Evolutionary conservation across 495 filamentous ascomycete species (phyloP).

Genomic region (Talaromyces trachyspermus): DNA sequence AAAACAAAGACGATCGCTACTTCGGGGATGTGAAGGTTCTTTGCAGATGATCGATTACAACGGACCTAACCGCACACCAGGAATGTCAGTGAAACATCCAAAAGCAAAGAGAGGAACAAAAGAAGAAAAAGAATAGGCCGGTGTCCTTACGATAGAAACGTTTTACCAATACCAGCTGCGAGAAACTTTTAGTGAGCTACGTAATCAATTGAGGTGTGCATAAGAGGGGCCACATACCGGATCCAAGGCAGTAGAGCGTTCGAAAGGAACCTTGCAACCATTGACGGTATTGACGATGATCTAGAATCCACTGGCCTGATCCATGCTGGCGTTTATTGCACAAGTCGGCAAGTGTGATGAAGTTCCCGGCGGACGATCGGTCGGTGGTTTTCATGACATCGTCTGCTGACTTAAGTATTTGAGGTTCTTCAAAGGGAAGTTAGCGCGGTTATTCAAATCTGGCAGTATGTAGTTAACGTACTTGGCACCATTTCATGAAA

Average conservation of each 20-base stretch:
- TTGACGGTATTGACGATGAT: conserved; percentile 15
- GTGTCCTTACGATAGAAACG: conserved; percentile 26
- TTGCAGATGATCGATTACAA: conserved; percentile 24
- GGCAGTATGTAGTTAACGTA: conserved; percentile 5
- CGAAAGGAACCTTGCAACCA: conserved; percentile 23
- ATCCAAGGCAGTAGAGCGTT: conserved; percentile 25
- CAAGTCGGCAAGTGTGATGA: conserved; percentile 22
- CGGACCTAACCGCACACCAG: conserved; percentile 14
- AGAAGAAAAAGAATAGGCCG: neutral
- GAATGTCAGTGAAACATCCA: neutral
- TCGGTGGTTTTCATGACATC: conserved; percentile 15
- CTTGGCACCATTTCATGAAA: conserved; percentile 18
- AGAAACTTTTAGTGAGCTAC: neutral
- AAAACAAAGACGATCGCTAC: conserved; percentile 27
- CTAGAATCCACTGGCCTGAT: conserved; percentile 24
- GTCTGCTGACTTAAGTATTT: conserved; percentile 11
- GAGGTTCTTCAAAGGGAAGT: neutral
- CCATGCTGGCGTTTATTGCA: conserved; percentile 24
- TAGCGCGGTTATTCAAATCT: neutral
- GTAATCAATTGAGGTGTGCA: neutral
- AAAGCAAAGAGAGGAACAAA: too few relatives aligned
- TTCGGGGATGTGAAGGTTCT: conserved; percentile 26
- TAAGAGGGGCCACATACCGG: conserved; percentile 15
- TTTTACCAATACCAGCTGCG: conserved; percentile 30
- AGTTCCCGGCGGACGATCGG: conserved; percentile 15